Evolutionary conservation across 1,139 yeast species (phyloP).

Genomic region (Taphrina sp.): DNA sequence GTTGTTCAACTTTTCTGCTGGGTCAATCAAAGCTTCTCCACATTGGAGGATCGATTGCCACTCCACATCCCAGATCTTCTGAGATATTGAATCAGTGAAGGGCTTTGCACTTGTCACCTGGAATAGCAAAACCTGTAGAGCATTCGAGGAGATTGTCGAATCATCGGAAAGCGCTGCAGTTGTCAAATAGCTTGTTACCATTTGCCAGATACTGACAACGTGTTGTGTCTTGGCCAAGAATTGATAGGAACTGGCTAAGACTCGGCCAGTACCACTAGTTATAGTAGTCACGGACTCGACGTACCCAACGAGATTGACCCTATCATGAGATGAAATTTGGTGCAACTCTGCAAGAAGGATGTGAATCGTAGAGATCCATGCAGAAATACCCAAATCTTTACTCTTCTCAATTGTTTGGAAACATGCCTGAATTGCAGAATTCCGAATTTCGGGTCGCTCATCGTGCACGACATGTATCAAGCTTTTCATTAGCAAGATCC

Average conservation of each 20-base stretch:
- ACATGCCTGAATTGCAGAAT: constrained; percentile 26
- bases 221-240: not conserved
- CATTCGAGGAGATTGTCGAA: not conserved
- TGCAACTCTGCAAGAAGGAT: constrained; percentile 3
- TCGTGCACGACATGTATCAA: constrained; percentile 24
- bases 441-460: constrained; percentile 28
- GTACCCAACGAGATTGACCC: not conserved
- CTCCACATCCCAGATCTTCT: not conserved
- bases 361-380: constrained; percentile 1
- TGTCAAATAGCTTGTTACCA: not conserved
- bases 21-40: not conserved
- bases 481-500: constrained; percentile 25
- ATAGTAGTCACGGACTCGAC: constrained; percentile 7
- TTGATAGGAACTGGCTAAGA: not conserved
- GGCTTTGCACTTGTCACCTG: not conserved
- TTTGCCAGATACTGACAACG: not conserved
- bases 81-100: not conserved
- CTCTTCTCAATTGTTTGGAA: constrained; percentile 17
- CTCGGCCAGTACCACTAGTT: constrained; percentile 3
- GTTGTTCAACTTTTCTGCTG: not conserved
- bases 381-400: not conserved
- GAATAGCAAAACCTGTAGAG: not conserved
- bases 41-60: not conserved
- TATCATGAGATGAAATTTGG: not conserved
- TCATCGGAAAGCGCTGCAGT: not conserved